Conservation (phyloP, 352 stramenopile species). For the Pythium guiyangense region DNA sequence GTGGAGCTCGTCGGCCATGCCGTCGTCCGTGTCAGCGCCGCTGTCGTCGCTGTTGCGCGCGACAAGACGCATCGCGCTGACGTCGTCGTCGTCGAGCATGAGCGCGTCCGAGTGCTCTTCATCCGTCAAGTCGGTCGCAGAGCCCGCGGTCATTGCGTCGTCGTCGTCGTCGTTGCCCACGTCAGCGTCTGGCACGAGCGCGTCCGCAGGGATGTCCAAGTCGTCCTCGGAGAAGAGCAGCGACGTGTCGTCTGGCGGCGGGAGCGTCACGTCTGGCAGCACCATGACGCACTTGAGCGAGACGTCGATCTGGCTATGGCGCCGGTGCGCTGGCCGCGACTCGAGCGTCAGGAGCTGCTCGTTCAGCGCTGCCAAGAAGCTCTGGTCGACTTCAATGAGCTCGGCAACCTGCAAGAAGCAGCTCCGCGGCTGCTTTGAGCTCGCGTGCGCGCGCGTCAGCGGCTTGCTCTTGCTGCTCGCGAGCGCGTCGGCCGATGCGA, state of each 20-base stretch:
- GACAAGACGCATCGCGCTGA: background rate
- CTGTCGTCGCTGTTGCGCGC: constrained; percentile 6
- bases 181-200: constrained; percentile 18
- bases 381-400: constrained; percentile 52
- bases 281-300: constrained; percentile 72
- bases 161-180: constrained; percentile 14
- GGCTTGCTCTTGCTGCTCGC: background rate
- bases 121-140: constrained; percentile 29
- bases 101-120: constrained; percentile 21
- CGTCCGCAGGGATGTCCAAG: constrained; percentile 13
- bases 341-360: constrained; percentile 54
- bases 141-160: constrained; percentile 8
- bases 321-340: constrained; percentile 44
- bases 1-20: constrained; percentile 22
- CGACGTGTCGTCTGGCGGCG: constrained; percentile 39
- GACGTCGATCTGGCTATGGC: constrained; percentile 74
- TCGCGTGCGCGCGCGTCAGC: background rate
- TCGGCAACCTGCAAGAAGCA: constrained; percentile 65
- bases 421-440: constrained; percentile 13
- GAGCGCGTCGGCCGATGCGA: constrained; percentile 3
- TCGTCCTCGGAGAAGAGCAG: constrained; percentile 35
- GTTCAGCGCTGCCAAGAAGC: constrained; percentile 65
- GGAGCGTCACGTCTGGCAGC: constrained; percentile 71
- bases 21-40: constrained; percentile 2
- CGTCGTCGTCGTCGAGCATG: constrained; percentile 7